Base-by-base conservation (phyloP, 148 eudicot species). In the Rhododendron molle region DNA sequence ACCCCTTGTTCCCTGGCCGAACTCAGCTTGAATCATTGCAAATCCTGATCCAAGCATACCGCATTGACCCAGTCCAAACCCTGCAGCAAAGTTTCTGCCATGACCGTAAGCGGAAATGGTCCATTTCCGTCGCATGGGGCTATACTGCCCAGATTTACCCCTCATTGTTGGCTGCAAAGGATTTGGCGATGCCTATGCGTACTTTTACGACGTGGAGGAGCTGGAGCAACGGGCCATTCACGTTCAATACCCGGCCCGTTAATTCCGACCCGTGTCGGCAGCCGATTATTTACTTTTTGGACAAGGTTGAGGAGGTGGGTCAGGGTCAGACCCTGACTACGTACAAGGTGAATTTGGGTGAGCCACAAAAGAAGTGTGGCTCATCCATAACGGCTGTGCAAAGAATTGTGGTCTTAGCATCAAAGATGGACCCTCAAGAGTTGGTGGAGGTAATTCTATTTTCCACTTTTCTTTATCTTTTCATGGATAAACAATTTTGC, bases 91-190 rank as follows among this genome's bases (percentile, higher is more conserved):
- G 90, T 72, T 87, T 92, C 82, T 97, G 99, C 92, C 94, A 95
- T 54, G 90, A 93, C 83, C 89, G 80, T 18, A 80, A 76, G 73
- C 90, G 82, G 5, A 93, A 89, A 77, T 97, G 99, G 99, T 94
- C 99, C 1, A 87, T 94, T 28, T 97, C 99, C 38, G 43, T 97
- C 50, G 88, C 99, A 0, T 95, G 99, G 99, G 99, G 99, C 44
- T 97, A 97, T 82, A 91, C 98, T 0, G 94, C 90, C 52, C 99
- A 95, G 88, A 83, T 97, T 18, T 97, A 94, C 85, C 93, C 93
- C 20, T 87, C 88, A 18, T 69, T 93, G 12, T n/a, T 97, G 74
- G 32, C 92, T 0, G 87, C 93, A 7, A 83, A 87, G 49, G 95
- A 92, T 49, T 85, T 95, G 30, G 89, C 92, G 78, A 90, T 32